Base-by-base conservation (phyloP, 805 yeast species). In the Myxozyma sirexii region DNA sequence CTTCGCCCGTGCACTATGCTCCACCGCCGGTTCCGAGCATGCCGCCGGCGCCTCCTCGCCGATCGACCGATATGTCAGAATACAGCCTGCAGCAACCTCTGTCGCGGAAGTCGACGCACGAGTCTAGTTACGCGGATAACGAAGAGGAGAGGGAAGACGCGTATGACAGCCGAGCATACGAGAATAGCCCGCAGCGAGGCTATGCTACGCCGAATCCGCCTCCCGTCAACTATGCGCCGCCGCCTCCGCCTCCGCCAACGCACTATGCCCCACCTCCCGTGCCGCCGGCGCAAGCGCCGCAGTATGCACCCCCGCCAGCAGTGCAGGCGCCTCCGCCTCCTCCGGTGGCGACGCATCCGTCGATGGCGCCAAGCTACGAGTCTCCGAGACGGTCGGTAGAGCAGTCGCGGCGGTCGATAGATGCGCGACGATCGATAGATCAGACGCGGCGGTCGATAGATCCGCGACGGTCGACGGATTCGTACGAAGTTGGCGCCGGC, bases 101-200 rank as follows among this genome's bases (percentile, higher is more conserved):
- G 15, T 35, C 52, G 31, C 27, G 43, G 17, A 21, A 24, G 8
- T 15, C 35, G n/a, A 21, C 49, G 10, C 46, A 54, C 13, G 50
- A 31, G 15, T 31, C 1, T 29, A 39, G 24, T 33, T 48, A 52
- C 41, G 44, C 41, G 12, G 57, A 53, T 8, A 54, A 54, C 39
- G 46, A 38, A 19, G 53, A 46, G 15, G 47, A 24, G 13, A 31
- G n/a, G 19, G 53, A 54, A 2, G 52, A 54, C 17, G 15, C 27
- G 2, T 35, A 29, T 8, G 76, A 76, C 57, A 76, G 76, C 8
- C 81, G 89, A 1, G 90, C 90, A 0, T 85, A 85, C 67, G 90
- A 87, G 57, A 90, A 90, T 0, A 91, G 33, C 33, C 10, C 33
- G 33, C 33, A 87, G 68, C 54, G 46, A n/a, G 44, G 47, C 13